Evolutionary conservation across 352 stramenopile species (phyloP).

Genomic region (Pilasporangium apinafurcum): DNA sequence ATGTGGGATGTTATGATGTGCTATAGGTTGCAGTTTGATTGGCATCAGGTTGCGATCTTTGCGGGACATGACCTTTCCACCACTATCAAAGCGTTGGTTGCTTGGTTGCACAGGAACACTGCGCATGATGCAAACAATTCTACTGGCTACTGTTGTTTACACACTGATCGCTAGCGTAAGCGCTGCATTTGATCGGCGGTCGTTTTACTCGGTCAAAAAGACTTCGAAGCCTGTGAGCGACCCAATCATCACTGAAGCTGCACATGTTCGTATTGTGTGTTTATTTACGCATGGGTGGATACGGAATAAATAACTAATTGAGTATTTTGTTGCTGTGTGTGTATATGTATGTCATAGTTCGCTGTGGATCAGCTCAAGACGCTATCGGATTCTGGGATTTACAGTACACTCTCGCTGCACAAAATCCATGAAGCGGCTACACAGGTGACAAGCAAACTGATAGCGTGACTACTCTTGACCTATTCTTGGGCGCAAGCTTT

Average conservation of each 20-base stretch:
- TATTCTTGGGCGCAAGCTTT: not conserved
- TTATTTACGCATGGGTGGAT: too few species aligned
- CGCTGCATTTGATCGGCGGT: constrained; percentile 5
- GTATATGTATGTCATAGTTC: constrained; percentile 26
- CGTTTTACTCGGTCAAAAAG: constrained; percentile 20
- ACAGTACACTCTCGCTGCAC: constrained; percentile 46
- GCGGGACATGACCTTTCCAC: too few species aligned
- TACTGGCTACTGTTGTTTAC: too few species aligned
- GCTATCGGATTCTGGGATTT: constrained; percentile 70
- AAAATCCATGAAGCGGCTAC: constrained; percentile 46
- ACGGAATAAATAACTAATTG: not conserved
- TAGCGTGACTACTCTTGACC: not conserved
- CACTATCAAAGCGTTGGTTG: too few species aligned
- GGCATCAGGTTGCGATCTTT: too few species aligned
- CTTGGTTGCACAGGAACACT: too few species aligned
- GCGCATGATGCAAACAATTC: too few species aligned
- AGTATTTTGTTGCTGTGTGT: not conserved
- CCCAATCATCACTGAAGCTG: constrained; percentile 32
- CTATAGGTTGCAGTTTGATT: too few species aligned
- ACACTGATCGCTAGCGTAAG: too few species aligned
- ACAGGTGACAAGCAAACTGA: constrained; percentile 17
- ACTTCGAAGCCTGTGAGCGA: constrained; percentile 19
- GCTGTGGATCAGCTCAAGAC: constrained; percentile 43
- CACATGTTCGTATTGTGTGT: constrained; percentile 16
- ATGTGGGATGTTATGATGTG: too few species aligned